Percentiles rank a stretch among this genome's conserved stretches.
phyloP scores from a whole-genome alignment of 805 yeast species.

The Pichia membranifaciens region DNA sequence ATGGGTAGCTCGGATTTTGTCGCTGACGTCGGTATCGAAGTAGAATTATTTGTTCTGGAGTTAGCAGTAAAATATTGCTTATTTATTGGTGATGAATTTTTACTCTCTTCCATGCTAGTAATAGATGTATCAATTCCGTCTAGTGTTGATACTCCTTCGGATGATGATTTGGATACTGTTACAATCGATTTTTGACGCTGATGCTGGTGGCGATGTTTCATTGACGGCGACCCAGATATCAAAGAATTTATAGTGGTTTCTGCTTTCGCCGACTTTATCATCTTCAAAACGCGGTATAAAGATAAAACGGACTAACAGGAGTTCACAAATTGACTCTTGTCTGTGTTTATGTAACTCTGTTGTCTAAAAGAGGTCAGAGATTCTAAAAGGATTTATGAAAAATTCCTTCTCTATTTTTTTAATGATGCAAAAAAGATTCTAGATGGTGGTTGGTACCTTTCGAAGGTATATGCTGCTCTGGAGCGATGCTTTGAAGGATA shows the following conservation, averaged over 20 bases:
- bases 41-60: background rate
- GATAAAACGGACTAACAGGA: too few species aligned
- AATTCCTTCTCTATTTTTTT: too few species aligned
- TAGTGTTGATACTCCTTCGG: conserved; percentile 12
- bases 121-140: conserved; percentile 9
- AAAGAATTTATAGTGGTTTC: background rate
- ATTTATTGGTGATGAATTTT: background rate
- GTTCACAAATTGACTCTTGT: too few species aligned
- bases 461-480: too few species aligned
- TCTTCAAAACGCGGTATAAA: background rate
- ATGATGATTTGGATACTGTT: conserved; percentile 14
- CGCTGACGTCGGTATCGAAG: background rate
- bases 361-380: too few species aligned
- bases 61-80: background rate
- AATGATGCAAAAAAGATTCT: too few species aligned
- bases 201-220: background rate
- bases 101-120: conserved; percentile 8
- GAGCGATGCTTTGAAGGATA: too few species aligned
- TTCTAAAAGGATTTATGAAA: too few species aligned
- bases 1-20: background rate
- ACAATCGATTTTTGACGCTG: conserved; percentile 4
- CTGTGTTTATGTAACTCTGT: too few species aligned
- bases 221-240: background rate
- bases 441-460: too few species aligned
- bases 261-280: background rate